Conservation (phyloP, 495 filamentous ascomycete genomes). For the Neurospora pannonica region DNA sequence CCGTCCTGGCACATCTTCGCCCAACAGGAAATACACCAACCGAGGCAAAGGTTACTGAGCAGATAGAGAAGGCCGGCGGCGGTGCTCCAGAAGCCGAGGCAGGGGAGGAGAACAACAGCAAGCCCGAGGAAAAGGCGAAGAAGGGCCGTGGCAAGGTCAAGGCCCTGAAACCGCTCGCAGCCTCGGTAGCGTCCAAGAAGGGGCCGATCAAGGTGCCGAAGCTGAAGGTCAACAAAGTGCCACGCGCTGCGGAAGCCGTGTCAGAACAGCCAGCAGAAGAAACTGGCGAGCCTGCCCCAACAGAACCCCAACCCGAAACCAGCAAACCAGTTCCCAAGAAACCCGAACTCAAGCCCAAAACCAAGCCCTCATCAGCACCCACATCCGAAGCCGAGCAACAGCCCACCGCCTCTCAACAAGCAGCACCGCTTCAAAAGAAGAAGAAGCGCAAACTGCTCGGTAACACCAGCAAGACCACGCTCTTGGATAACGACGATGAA, state of each 20-base stretch:
- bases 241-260: neutral
- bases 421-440: slow-evolving; percentile 42
- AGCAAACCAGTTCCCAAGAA: slow-evolving; percentile 14
- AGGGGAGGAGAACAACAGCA: neutral
- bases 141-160: slow-evolving; percentile 3
- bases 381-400: neutral
- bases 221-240: neutral
- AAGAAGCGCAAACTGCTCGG: slow-evolving; percentile 67
- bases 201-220: neutral
- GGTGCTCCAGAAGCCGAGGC: neutral
- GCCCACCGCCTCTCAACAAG: neutral
- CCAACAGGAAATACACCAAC: slow-evolving; percentile 7
- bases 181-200: neutral
- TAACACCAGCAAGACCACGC: slow-evolving; percentile 43
- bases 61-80: neutral
- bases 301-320: slow-evolving; percentile 16
- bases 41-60: slow-evolving; percentile 43
- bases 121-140: slow-evolving; percentile 18
- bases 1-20: slow-evolving; percentile 11
- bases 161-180: neutral
- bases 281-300: slow-evolving; percentile 3
- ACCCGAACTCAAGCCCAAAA: neutral
- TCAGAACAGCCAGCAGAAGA: slow-evolving; percentile 11
- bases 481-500: slow-evolving; percentile 70
- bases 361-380: neutral